phyloP scores from a whole-genome alignment of 768 basidiomycete genomes.

The Astraeus odoratus region DNA sequence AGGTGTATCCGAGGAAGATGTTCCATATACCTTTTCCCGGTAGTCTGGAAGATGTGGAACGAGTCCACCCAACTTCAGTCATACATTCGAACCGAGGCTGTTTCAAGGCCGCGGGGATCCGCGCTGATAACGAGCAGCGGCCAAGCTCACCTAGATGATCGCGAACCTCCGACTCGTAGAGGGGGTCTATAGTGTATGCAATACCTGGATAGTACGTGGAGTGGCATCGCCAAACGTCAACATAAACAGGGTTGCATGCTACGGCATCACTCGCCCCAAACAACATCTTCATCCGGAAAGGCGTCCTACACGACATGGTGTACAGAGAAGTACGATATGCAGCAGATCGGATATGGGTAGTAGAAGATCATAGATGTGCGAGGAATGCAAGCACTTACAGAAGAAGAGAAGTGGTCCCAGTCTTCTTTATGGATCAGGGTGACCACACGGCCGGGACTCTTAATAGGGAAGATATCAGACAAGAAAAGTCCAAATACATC shows the following conservation, averaged over 20 bases:
- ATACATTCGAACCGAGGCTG: no score
- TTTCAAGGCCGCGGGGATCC: no score
- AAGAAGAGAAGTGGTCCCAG: constrained; percentile 71
- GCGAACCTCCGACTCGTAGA: constrained; percentile 65
- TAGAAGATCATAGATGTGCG: neutral
- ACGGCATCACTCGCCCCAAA: constrained; percentile 78
- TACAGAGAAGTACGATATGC: neutral
- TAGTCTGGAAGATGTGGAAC: constrained; percentile 45
- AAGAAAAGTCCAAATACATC: no score
- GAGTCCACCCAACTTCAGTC: no score
- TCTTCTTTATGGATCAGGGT: constrained; percentile 85
- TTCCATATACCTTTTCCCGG: constrained; percentile 63
- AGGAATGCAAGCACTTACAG: constrained; percentile 35
- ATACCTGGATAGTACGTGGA: constrained; percentile 42
- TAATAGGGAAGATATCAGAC: neutral
- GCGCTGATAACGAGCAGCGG: no score
- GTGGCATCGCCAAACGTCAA: neutral
- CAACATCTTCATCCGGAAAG: constrained; percentile 26
- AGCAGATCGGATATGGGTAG: neutral
- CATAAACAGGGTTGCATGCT: neutral
- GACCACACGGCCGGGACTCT: constrained; percentile 86
- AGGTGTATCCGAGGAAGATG: neutral
- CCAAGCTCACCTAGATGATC: constrained; percentile 71
- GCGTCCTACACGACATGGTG: constrained; percentile 18
- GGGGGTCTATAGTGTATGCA: constrained; percentile 82